Percentiles rank a stretch among this genome's conserved stretches.
Evolutionary conservation across 345 rosid genomes (phyloP).

Genomic region (Lepidium aucheri): DNA sequence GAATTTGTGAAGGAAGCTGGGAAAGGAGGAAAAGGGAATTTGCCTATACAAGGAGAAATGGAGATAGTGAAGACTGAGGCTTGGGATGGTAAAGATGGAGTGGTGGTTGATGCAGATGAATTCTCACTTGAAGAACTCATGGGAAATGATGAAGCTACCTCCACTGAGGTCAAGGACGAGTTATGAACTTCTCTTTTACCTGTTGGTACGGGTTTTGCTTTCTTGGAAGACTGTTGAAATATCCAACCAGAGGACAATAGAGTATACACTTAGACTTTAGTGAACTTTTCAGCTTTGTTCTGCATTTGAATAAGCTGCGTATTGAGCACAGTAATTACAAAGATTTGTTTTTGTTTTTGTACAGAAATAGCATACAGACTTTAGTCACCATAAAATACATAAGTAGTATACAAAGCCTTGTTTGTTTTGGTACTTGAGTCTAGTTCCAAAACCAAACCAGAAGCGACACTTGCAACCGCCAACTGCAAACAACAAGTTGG

Average conservation of each 20-base stretch:
- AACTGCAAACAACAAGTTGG: neutral
- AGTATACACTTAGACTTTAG: no score
- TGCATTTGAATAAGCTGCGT: neutral
- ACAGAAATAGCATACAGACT: neutral
- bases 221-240: neutral
- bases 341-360: neutral
- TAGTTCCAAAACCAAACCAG: neutral
- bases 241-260: neutral
- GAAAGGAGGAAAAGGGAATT: slow-evolving; percentile 87
- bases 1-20: slow-evolving; percentile 87
- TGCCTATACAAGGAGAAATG: slow-evolving; percentile 53
- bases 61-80: slow-evolving; percentile 54
- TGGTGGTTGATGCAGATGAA: slow-evolving; percentile 75
- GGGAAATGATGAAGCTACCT: slow-evolving; percentile 40
- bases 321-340: neutral
- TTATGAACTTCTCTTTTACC: slow-evolving; percentile 23
- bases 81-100: slow-evolving; percentile 94
- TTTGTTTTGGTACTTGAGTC: neutral
- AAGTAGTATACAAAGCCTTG: slow-evolving; percentile 15
- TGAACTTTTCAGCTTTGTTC: neutral
- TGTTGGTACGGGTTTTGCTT: neutral
- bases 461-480: neutral
- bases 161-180: slow-evolving; percentile 39
- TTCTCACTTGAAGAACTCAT: slow-evolving; percentile 92
- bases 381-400: neutral